Evolutionary conservation across 179 eudicot genomes (phyloP).

Genomic region (Carnegiea gigantea): DNA sequence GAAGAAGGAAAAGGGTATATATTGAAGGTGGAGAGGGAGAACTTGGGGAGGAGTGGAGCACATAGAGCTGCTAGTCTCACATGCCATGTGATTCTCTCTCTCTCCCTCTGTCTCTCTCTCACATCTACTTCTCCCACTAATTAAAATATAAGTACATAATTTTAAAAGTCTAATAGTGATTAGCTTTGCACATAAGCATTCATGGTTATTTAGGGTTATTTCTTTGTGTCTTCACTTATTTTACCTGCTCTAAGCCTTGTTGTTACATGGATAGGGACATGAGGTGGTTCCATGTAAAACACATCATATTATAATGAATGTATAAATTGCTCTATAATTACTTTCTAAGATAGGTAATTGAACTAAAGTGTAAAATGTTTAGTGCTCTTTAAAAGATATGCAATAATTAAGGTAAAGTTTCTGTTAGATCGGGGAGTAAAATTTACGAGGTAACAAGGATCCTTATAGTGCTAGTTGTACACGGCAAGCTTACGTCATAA

Average conservation of each 20-base stretch:
- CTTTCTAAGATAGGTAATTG: too few relatives aligned
- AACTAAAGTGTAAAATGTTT: too few relatives aligned
- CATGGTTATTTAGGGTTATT: not conserved
- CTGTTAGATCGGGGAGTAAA: not conserved
- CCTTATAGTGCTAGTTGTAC: too few relatives aligned
- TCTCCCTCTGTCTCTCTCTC: not conserved
- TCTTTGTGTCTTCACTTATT: not conserved
- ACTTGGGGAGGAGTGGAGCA: conserved; percentile 14
- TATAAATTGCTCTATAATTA: too few relatives aligned
- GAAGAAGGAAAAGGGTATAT: conserved; percentile 42
- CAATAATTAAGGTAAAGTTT: not conserved
- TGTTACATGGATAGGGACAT: too few relatives aligned
- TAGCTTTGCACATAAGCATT: not conserved
- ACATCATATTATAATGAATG: too few relatives aligned
- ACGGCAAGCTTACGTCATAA: not conserved
- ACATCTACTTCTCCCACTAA: not conserved
- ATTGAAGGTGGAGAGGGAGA: conserved; percentile 25
- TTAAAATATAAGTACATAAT: not conserved
- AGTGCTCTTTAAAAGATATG: too few relatives aligned
- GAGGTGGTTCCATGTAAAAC: too few relatives aligned
- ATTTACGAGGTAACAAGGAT: too few relatives aligned
- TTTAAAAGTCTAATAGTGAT: not conserved
- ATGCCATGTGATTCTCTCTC: conserved; percentile 62
- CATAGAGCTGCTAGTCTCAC: conserved; percentile 59
- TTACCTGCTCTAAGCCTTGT: too few relatives aligned